Conservation (phyloP, 2,329 filamentous ascomycete species). For the Colletotrichum sp. region DNA sequence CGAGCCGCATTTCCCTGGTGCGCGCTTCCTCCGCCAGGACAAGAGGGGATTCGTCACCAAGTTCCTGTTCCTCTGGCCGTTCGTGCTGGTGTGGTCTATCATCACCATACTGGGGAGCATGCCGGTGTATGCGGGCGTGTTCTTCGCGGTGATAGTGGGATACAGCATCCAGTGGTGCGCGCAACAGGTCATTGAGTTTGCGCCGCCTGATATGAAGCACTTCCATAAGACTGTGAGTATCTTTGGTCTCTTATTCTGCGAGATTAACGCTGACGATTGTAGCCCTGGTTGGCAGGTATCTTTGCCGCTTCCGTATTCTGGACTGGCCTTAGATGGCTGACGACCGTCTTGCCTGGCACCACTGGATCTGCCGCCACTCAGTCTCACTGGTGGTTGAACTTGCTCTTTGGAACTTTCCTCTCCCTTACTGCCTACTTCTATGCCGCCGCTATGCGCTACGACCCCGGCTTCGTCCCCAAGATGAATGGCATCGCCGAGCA, state of each 20-base stretch:
- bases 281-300: constrained; percentile 93
- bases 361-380: constrained; percentile 62
- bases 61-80: constrained; percentile 91
- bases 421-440: constrained; percentile 85
- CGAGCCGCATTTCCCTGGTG: constrained; percentile 72
- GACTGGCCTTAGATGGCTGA: constrained; percentile 77
- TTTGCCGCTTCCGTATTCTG: constrained; percentile 88
- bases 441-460: constrained; percentile 80
- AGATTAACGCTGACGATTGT: constrained; percentile 22
- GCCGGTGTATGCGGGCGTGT: constrained; percentile 78
- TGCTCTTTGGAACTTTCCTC: constrained; percentile 72
- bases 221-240: constrained; percentile 83
- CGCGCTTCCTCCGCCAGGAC: constrained; percentile 77
- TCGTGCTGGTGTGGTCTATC: constrained; percentile 73
- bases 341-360: constrained; percentile 66
- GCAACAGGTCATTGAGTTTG: constrained; percentile 79
- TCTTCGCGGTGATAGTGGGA: constrained; percentile 68
- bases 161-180: constrained; percentile 80
- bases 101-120: constrained; percentile 76
- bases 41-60: constrained; percentile 78
- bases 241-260: background rate
- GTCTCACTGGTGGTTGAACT: constrained; percentile 74
- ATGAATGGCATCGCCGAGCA: constrained; percentile 88
- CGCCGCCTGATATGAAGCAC: constrained; percentile 84
- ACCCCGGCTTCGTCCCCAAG: constrained; percentile 94